Evolutionary conservation across 495 filamentous ascomycete genomes (phyloP).

Genomic region (Parmelia sp.): DNA sequence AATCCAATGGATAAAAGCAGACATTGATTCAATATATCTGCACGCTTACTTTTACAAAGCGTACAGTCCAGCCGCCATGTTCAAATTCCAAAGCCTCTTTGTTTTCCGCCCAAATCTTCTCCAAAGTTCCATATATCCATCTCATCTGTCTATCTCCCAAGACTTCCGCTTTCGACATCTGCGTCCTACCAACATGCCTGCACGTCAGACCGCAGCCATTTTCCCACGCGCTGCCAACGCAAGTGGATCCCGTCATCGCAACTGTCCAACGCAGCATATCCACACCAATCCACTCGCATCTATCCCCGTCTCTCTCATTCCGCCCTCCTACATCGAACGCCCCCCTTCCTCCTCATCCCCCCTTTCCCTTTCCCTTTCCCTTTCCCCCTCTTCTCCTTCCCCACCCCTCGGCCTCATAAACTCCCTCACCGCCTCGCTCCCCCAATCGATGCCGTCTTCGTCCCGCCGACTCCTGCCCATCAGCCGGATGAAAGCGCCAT

Average conservation of each 20-base stretch:
- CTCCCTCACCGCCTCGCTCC: neutral
- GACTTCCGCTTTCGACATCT: neutral
- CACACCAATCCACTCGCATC: neutral
- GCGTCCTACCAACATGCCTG: neutral
- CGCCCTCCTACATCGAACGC: neutral
- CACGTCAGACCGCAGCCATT: neutral
- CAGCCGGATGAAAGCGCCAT: neutral
- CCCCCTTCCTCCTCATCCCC: neutral
- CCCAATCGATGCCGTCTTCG: constrained; percentile 4
- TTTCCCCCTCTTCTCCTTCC: neutral
- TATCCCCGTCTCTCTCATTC: neutral
- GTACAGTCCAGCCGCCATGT: neutral
- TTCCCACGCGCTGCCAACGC: neutral
- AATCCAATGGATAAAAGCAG: neutral
- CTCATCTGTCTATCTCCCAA: neutral
- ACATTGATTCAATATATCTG: neutral
- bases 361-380: neutral
- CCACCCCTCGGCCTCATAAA: neutral
- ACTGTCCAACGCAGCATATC: neutral
- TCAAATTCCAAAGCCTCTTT: neutral
- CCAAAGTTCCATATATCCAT: neutral
- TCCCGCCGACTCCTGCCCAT: neutral
- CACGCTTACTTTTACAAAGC: too few species aligned
- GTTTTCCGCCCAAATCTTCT: neutral
- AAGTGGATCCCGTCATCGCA: neutral